Conservation (phyloP, 192 early-diverging fungal species). For the Umbelopsis isabellina region DNA sequence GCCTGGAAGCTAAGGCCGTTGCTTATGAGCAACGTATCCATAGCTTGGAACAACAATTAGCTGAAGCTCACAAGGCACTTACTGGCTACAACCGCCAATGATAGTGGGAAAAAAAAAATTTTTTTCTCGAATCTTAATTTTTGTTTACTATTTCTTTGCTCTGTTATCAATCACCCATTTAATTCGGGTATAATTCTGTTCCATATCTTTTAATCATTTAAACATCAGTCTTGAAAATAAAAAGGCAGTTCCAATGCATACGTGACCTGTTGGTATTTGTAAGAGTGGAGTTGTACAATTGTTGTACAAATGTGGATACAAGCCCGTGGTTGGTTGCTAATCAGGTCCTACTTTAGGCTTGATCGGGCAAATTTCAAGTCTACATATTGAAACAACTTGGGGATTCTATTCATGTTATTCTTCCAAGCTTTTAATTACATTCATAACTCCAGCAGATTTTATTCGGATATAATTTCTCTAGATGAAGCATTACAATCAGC, state of each 20-base stretch:
- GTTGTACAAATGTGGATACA: too few species aligned
- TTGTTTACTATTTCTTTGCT: not conserved
- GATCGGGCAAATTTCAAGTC: too few species aligned
- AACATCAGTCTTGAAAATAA: conserved; percentile 54
- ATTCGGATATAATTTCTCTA: not conserved
- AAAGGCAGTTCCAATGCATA: too few species aligned
- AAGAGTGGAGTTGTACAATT: too few species aligned
- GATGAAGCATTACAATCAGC: not conserved
- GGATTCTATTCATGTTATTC: conserved; percentile 35
- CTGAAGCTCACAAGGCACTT: conserved; percentile 55
- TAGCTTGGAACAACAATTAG: conserved; percentile 51
- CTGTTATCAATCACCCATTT: too few species aligned
- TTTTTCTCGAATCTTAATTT: conserved; percentile 47
- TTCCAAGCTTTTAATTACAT: conserved; percentile 19
- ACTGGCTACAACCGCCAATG: conserved; percentile 30
- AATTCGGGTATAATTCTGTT: too few species aligned
- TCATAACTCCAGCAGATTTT: not conserved
- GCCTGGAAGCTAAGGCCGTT: conserved; percentile 47
- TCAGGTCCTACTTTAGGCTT: too few species aligned
- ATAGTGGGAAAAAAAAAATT: conserved; percentile 46
- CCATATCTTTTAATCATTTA: conserved; percentile 39
- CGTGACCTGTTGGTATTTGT: too few species aligned
- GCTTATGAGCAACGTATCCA: conserved; percentile 51
- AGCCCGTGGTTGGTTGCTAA: too few species aligned
- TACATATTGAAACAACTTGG: too few species aligned